phyloP scores from a whole-genome alignment of 1,139 yeast genomes.

The Zygotorulaspora mrakii region DNA sequence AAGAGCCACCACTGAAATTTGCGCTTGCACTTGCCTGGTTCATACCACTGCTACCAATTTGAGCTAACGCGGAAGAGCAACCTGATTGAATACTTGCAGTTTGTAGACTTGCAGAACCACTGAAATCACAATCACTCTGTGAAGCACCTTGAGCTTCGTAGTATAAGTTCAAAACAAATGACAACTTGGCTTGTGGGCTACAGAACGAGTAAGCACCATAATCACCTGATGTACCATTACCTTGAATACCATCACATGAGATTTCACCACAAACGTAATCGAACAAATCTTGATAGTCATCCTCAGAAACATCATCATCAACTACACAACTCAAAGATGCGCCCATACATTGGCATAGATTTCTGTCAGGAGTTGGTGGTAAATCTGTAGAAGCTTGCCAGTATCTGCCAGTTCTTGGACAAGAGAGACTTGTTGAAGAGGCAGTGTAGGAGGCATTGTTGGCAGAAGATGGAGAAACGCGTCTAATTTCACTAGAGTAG shows the following conservation, averaged over 20 bases:
- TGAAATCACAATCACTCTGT: slow-evolving; percentile 58
- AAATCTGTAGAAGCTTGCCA: slow-evolving; percentile 64
- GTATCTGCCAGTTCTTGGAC: slow-evolving; percentile 49
- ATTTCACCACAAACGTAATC: slow-evolving; percentile 52
- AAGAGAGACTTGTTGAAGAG: slow-evolving; percentile 45
- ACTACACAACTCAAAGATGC: slow-evolving; percentile 54
- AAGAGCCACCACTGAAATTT: slow-evolving; percentile 34
- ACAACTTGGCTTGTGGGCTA: slow-evolving; percentile 56
- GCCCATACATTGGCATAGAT: slow-evolving; percentile 58
- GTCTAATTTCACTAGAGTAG: slow-evolving; percentile 50
- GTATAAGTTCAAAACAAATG: slow-evolving; percentile 62
- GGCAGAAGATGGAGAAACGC: slow-evolving; percentile 55
- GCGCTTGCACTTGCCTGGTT: slow-evolving; percentile 42
- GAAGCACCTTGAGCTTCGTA: slow-evolving; percentile 48
- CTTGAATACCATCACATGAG: slow-evolving; percentile 51
- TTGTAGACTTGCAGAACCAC: slow-evolving; percentile 56
- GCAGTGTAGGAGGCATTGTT: slow-evolving; percentile 49
- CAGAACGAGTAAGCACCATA: slow-evolving; percentile 70
- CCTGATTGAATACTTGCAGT: slow-evolving; percentile 52
- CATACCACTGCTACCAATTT: slow-evolving; percentile 40
- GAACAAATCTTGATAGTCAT: slow-evolving; percentile 56
- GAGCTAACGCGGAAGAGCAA: slow-evolving; percentile 46
- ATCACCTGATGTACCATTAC: slow-evolving; percentile 57
- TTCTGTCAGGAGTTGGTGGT: slow-evolving; percentile 72
- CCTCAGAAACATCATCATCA: slow-evolving; percentile 45